Conservation (phyloP, 257 asterid species). For the Capsicum chinense region DNA sequence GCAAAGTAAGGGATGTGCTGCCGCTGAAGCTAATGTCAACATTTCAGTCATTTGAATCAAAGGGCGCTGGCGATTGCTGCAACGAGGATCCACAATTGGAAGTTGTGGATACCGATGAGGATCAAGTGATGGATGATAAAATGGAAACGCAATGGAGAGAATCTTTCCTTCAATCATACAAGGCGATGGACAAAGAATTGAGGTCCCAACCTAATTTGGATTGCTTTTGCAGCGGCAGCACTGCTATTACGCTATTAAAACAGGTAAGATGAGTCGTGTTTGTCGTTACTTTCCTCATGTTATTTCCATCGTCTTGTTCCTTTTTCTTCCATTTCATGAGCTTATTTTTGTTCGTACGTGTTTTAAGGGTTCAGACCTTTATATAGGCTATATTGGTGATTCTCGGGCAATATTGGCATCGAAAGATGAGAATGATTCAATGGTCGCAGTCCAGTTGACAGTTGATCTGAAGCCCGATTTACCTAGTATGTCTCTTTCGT, state of each 20-base stretch:
- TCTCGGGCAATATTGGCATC: conserved; percentile 95
- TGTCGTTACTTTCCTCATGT: not conserved
- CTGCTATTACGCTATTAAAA: conserved; percentile 78
- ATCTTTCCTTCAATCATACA: conserved; percentile 86
- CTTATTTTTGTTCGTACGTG: conserved; percentile 22
- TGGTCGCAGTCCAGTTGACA: conserved; percentile 85
- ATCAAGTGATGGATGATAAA: conserved; percentile 46
- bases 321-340: not conserved
- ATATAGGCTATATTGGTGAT: conserved; percentile 90
- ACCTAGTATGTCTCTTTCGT: conserved; percentile 61
- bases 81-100: conserved; percentile 58
- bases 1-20: conserved; percentile 83
- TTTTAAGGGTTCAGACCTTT: conserved; percentile 78
- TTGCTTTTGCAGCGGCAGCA: conserved; percentile 99
- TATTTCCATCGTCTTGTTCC: not conserved
- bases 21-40: conserved; percentile 71
- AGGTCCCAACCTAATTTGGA: conserved; percentile 88
- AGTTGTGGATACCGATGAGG: conserved; percentile 67
- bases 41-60: conserved; percentile 61
- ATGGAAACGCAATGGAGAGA: conserved; percentile 71
- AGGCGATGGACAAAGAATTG: conserved; percentile 92
- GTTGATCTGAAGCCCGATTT: conserved; percentile 96
- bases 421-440: conserved; percentile 64
- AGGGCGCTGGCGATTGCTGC: conserved; percentile 62
- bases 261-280: conserved; percentile 52